Percentiles rank a stretch among this genome's conserved stretches.
Conservation (phyloP, 306 rosid species). For the Fragaria ananassa region DNA sequence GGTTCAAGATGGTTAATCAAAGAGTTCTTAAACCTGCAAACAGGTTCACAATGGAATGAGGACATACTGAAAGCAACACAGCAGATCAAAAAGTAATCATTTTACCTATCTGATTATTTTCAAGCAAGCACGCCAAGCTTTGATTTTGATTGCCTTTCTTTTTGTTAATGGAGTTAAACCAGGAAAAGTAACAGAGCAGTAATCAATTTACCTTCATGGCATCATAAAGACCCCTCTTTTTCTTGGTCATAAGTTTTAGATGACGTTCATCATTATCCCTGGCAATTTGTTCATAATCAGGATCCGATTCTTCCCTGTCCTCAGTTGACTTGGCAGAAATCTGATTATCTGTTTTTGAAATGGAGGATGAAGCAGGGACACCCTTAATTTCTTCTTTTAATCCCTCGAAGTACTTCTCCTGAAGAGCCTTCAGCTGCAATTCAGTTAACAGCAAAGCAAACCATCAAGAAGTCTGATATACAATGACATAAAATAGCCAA, state of each 20-base stretch:
- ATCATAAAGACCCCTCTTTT: conserved; percentile 50
- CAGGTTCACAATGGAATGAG: not conserved
- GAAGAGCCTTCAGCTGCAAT: conserved; percentile 61
- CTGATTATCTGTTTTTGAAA: conserved; percentile 34
- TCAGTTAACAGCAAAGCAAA: conserved; percentile 21
- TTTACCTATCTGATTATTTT: not conserved
- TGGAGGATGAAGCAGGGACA: conserved; percentile 30
- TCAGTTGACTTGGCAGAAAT: conserved; percentile 32
- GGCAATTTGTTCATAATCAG: conserved; percentile 33
- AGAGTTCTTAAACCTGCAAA: not conserved
- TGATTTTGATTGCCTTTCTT: not conserved
- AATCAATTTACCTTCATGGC: conserved; percentile 58
- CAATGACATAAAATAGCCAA: not conserved
- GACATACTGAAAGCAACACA: not conserved
- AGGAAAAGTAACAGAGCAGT: not conserved
- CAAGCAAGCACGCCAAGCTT: not conserved
- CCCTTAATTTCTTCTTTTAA: conserved; percentile 72
- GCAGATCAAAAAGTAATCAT: not conserved
- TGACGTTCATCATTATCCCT: conserved; percentile 40
- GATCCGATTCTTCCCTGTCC: conserved; percentile 40
- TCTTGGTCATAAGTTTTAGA: conserved; percentile 46
- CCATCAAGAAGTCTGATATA: not conserved
- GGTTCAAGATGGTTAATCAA: not conserved
- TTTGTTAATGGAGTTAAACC: not conserved
- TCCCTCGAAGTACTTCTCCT: conserved; percentile 73